Evolutionary conservation across 2,329 filamentous ascomycete genomes (phyloP), one percentile per base, ranked within the genome.

Genomic region (Venturia carpophila): DNA sequence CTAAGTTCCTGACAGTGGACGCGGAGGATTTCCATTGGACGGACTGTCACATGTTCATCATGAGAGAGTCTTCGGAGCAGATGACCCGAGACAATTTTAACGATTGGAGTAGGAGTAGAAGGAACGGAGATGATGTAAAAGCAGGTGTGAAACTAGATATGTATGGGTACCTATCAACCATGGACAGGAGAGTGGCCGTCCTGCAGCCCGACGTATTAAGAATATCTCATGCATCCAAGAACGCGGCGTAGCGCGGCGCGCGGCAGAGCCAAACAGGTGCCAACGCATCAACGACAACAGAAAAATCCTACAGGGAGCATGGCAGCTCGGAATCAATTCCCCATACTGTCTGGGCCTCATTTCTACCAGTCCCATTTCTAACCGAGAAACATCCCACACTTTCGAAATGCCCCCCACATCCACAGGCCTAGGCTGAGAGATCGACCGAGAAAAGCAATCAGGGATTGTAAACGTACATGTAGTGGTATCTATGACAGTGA

Each of bases 171-270:
- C 13, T 58, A 37, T 39, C 17, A 37, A 37, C 37, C 52, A 37
- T n/a, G 19, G 30, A 58, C 52, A 58, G n/a, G 52, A 58, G n/a
- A n/a, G 30, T 37, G 37, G 52, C 52, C 52, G 52, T 58, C 52
- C 52, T n/a, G 30, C 52, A 58, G 27, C 52, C 52, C 37, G 30
- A n/a, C 17, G 30, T 37, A 58, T 58, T 37, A 58, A 58, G 52
- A 3, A 37, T 58, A 21, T 58, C 3, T 17, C 24, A 13, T 24
- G 9, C n/a, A 15, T 13, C 47, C 47, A 27, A 15, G 30, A 52
- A 21, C 21, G 47, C 47, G 21, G 47, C 47, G 47, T 27, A 5
- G 47, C 4, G 47, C 47, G 47, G 21, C 47, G 21, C 47, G 47
- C 47, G 47, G 47, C 21, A 52, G 5, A 52, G 47, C 10, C 47